Evolutionary conservation across 805 yeast genomes (phyloP), one percentile per base, ranked within the genome.

Genomic region (Yamadazyma tumulicola): DNA sequence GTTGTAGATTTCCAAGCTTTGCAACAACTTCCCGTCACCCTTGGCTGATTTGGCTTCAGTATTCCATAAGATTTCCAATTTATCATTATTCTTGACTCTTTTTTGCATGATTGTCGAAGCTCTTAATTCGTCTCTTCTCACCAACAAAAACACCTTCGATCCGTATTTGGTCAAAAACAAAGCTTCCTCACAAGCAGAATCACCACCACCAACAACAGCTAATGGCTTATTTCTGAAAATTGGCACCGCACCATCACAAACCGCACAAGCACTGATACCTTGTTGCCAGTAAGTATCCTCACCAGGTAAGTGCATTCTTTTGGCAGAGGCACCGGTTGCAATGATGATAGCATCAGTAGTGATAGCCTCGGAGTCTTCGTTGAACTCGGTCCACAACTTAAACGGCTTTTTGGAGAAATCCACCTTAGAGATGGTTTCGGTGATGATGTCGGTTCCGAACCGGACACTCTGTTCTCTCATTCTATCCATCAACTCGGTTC

Each of bases 211-310:
- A 49, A 93, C 72, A 38, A 93, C 99, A 17, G 96, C 97, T 59
- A 93, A 77, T 25, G 98, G 97, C 67, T 88, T 85, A 74, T 93
- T 85, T 75, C 97, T 85, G 74, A 93, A 93, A 52, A 93, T 89
- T 51, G 99, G 99, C 32, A 93, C 95, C 21, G 99, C 99, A 66
- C 99, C 99, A 61, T 93, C 99, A 70, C 99, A 93, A 43, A 93
- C 98, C 26, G 99, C 99, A 74, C 99, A 93, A 12, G 99, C 99
- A 49, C 96, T 85, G 49, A 93, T 93, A 64, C 99, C 99, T 61
- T 83, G 84, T 73, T 93, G 99, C 99, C 99, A 93, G 77, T 93
- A 93, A 22, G 76, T 75, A 48, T 93, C 97, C 71, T 93, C 98
- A 52, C 99, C 99, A 40, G 97, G 96, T 43, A 93, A 71, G 58